These are phyloP conservation scores for Chlamydomonas asymmetrica DNA, from an alignment of 139 green algal species.

Conservation along the genomic window DNA sequence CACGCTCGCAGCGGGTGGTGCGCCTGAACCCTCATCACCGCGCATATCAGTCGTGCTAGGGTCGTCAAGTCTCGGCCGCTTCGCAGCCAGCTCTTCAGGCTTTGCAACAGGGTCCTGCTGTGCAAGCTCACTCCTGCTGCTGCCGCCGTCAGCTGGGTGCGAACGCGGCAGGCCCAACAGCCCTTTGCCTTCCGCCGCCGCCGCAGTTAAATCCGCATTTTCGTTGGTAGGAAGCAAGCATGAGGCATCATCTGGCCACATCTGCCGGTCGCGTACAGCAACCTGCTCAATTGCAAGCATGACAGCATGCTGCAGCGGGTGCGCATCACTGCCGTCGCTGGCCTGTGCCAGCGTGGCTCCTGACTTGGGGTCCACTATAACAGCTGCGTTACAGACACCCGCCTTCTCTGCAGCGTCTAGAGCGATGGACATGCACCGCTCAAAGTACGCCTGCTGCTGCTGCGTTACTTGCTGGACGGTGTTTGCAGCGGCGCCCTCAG, in stretches of 20 bases:
- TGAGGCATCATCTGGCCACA: constrained; percentile 45
- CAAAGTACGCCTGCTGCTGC: constrained; percentile 41
- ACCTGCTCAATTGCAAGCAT: constrained; percentile 73
- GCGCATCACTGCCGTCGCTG: constrained; percentile 27
- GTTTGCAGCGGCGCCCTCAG: constrained; percentile 28
- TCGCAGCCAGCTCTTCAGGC: constrained; percentile 3
- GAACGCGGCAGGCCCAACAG: background rate
- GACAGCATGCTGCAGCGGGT: constrained; percentile 80
- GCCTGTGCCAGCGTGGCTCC: constrained; percentile 37
- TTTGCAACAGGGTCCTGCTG: background rate
- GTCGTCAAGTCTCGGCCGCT: constrained; percentile 7
- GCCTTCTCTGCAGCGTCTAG: constrained; percentile 24
- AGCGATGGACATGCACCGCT: constrained; percentile 50
- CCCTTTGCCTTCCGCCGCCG: background rate
- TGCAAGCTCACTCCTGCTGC: background rate
- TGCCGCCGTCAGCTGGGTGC: too few relatives aligned
- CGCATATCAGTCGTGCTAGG: background rate
- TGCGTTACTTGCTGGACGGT: constrained; percentile 14
- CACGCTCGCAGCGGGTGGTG: constrained; percentile 20
- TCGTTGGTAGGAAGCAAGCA: background rate
- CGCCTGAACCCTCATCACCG: constrained; percentile 3
- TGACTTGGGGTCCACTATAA: constrained; percentile 66
- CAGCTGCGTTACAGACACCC: constrained; percentile 53
- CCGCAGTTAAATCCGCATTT: background rate
- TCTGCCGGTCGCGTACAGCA: constrained; percentile 56